Base-by-base conservation (phyloP, 2,329 filamentous ascomycete species). In the Thermoascus crustaceus region DNA sequence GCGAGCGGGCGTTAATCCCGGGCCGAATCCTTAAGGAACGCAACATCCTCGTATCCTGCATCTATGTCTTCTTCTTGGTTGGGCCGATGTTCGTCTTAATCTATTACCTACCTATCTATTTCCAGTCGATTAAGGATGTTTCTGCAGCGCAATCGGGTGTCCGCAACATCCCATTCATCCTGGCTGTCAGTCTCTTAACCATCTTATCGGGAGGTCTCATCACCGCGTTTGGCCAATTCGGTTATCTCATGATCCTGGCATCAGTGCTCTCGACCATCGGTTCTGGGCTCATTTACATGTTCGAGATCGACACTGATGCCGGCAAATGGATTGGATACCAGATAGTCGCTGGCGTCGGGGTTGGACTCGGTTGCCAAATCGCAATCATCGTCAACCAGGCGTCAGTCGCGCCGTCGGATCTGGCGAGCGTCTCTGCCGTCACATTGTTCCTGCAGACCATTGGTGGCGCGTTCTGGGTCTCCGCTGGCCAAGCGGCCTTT, bases 121-220 rank as follows among this genome's bases (percentile, higher is more conserved):
- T 69, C 48, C 65, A 69, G 41, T 49, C 47, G 4, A 49, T 66
- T 11, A 38, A 48, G 6, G 49, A 52, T 34, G 52, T 49, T 7
- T 53, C 44, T 4, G 50, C 65, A 2, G 47, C 53, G 11, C 35
- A 44, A 20, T 61, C 55, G 8, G 66, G 66, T 14, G 50, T 69
- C 8, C 49, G 53, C 33, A 68, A 64, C 35, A 46, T 69, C 9
- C 59, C 67, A n/a, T 46, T 64, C 19, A 57, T 69, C 4, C 39
- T 69, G 8, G 50, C 50, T 4, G 44, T 51, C 30, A 42, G 43
- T 10, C 25, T 63, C 7, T 52, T 49, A 36, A 49, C 47, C 8
- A 37, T 60, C 29, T 25, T 52, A 14, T 45, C 47, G 3, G 60
- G 60, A 14, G 44, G 34, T 5, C 37, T 50, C 11, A 46, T 61